Evolutionary conservation across 768 basidiomycete species (phyloP), one percentile per base, ranked within the genome.

Genomic region (Ramaria rubella): DNA sequence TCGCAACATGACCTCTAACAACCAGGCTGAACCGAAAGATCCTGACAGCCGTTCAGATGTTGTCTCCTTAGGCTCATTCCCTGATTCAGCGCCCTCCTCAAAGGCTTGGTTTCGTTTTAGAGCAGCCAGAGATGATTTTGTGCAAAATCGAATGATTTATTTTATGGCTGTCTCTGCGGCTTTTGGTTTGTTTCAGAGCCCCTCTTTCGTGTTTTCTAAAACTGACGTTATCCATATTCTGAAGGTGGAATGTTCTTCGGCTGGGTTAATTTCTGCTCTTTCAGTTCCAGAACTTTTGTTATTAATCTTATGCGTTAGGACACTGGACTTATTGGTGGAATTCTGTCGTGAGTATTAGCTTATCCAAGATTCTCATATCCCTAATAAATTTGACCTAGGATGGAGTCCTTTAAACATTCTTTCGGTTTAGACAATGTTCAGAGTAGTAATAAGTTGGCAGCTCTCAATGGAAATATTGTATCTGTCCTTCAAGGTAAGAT

Each of bases 381-480:
- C 21, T 54, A 21, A n/a, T 42, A n/a, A 54, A 24, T 26, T 17
- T 43, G 2, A 26, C n/a, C 26, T 17, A 54, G 52, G 23, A 54
- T 81, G 14, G 36, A 62, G 4, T 77, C 79, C 3, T 80, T 81
- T 63, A 69, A 77, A 59, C 44, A 62, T 17, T 80, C 77, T 61
- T 80, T 81, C 63, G 77, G 77, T 12, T 49, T 80, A 42, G 63
- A 78, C 63, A 64, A 70, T 50, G 61, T 71, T 66, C 69, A 65
- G 23, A 59, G 72, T 1, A 59, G 62, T n/a, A 70, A 73, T 8
- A 66, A 65, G 27, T 3, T 54, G 3, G 77, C 78, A 21, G 64
- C 73, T 52, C 57, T 81, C 26, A 70, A 69, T 34, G 80, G 79
- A 5, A 77, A 80, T 58, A 77, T 81, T 26, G 80, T 81, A n/a